Percentiles rank a stretch among this genome's conserved stretches.
Evolutionary conservation across 352 stramenopile species (phyloP).

Genomic region (Phytophthora tubulina): DNA sequence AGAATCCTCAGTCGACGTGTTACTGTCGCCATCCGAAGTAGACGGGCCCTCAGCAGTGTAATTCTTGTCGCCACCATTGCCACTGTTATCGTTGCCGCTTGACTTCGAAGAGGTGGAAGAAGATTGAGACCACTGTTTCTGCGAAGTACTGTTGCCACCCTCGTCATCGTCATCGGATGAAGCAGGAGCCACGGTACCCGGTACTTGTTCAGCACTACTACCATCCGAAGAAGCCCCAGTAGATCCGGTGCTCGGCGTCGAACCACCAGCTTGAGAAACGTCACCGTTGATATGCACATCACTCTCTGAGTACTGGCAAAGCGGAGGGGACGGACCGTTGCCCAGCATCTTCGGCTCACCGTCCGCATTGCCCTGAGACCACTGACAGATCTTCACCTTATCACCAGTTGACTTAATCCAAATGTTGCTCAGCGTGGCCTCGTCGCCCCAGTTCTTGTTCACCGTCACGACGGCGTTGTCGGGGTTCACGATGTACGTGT

Average conservation of each 20-base stretch:
- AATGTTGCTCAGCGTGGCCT: no score
- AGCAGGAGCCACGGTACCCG: conserved; percentile 8
- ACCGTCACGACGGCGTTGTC: conserved; percentile 43
- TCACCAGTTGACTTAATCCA: conserved; percentile 17
- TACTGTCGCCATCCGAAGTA: neutral
- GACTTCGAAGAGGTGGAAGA: conserved; percentile 1
- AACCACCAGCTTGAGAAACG: conserved; percentile 12
- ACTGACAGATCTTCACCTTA: conserved; percentile 39
- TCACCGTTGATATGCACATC: conserved; percentile 37
- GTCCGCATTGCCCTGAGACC: conserved; percentile 35
- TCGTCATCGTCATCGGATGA: conserved; percentile 1
- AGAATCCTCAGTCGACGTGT: neutral
- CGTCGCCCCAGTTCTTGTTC: no score
- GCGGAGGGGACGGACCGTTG: conserved; percentile 27
- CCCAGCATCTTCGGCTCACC: conserved; percentile 30
- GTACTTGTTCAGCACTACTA: neutral
- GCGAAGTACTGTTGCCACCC: neutral
- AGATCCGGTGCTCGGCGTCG: conserved; percentile 12
- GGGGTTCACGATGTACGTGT: conserved; percentile 47
- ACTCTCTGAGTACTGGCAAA: conserved; percentile 37
- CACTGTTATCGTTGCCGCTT: neutral
- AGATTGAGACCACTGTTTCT: conserved; percentile 3
- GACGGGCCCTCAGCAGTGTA: neutral
- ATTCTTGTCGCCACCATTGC: neutral
- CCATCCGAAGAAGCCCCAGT: neutral